These are phyloP conservation scores for Oropetium thomaeum DNA, from an alignment of 176 grass and related monocot species.

Conservation along the genomic window DNA sequence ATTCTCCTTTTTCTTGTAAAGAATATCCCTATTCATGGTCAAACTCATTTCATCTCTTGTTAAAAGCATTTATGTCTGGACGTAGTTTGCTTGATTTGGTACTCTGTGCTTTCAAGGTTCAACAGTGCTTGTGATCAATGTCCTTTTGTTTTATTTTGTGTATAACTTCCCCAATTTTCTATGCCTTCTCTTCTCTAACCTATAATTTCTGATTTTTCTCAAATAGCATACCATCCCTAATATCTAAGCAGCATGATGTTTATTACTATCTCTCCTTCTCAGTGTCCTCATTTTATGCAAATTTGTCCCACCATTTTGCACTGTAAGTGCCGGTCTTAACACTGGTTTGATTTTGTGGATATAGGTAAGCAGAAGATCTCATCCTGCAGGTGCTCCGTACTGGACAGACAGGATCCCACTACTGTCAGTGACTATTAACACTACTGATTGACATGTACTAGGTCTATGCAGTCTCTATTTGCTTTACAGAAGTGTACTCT, in stretches of 20 bases:
- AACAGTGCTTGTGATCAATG: neutral
- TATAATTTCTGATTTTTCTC: neutral
- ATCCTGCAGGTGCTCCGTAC: neutral
- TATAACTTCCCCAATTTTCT: neutral
- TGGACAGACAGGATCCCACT: neutral
- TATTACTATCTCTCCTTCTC: neutral
- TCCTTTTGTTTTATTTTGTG: neutral
- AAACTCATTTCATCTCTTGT: conserved; percentile 11
- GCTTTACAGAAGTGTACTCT: neutral
- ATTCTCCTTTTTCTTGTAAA: neutral
- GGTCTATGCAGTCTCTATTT: conserved; percentile 10
- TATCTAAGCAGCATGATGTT: neutral
- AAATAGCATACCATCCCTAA: neutral
- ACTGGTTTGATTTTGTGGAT: neutral
- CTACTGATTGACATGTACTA: neutral
- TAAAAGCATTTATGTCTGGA: neutral
- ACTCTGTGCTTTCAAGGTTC: neutral
- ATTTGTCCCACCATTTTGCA: neutral
- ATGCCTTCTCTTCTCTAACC: neutral
- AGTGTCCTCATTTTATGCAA: neutral
- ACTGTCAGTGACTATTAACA: neutral
- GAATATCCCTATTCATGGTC: neutral
- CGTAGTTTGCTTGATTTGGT: neutral
- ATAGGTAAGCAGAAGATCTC: conserved; percentile 16
- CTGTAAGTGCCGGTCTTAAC: neutral